Base-by-base conservation (phyloP, 108 stramenopile species). In the Skeletonema marinoi region DNA sequence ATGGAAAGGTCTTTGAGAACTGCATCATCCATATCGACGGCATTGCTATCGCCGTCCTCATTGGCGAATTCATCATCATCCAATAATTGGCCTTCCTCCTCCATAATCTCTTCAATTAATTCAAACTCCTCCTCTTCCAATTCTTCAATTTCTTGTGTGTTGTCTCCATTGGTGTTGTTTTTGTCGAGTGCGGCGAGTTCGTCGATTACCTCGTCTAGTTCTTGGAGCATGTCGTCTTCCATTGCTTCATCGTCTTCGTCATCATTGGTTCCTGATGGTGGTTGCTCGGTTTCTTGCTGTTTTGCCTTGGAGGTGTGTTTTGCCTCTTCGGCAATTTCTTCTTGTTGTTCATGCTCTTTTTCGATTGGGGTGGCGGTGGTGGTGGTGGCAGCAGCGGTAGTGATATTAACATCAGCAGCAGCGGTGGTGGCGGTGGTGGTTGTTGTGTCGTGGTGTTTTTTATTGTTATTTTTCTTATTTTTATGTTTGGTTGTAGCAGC, bases 151-250 rank as follows among this genome's bases (percentile, higher is more conserved):
- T 41, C 3, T n/a, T 3, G 5, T 1, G 32, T 31, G 3, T 63
- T 35, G 4, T 32, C 6, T 16, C 39, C 62, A 63, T 63, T 32
- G 1, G 32, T 51, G 8, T 64, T 51, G 39, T 14, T 51, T 4
- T n/a, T 5, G 12, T 50, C 17, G 19, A 64, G 6, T 13, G 36
- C 17, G 48, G 6, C 10, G 8, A 50, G 13, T 44, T 64, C 48
- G 0, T 64, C 48, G 4, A 64, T 51, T 44, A 50, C 60, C 85
- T 60, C 16, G 10, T 78, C 70, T 14, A 82, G 39, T 68, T 85
- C 78, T 59, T 74, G 72, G 2, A 71, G 44, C 56, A 74, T 61
- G 11, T 84, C 77, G 41, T 78, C 72, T 68, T 85, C 80, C 16
- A 14, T 50, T 56, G 4, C 54, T 10, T 21, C 25, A 1, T 56